phyloP scores from a whole-genome alignment of 2,329 filamentous ascomycete genomes.

The Fusarium solani-melongenae region DNA sequence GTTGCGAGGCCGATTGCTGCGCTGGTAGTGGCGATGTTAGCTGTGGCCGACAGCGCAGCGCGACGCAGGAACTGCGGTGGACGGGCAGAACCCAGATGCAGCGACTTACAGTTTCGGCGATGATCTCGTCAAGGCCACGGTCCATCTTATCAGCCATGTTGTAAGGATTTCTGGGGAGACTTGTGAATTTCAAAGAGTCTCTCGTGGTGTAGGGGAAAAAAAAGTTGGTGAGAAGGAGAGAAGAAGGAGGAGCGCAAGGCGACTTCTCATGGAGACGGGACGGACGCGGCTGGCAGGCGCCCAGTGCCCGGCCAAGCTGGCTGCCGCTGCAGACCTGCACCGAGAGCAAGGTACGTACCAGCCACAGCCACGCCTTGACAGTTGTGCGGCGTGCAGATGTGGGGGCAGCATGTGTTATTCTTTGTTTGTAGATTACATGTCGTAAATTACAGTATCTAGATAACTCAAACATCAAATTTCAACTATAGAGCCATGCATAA shows the following conservation, averaged over 20 bases:
- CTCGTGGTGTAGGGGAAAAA: not conserved
- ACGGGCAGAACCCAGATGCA: slow-evolving; percentile 1
- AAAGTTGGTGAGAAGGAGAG: slow-evolving; percentile 1
- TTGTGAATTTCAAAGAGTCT: not conserved
- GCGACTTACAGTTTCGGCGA: slow-evolving; percentile 59
- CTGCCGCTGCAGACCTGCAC: not conserved
- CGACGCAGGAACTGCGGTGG: slow-evolving; percentile 12
- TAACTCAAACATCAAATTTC: not conserved
- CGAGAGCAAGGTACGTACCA: not conserved
- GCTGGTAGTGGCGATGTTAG: slow-evolving; percentile 39
- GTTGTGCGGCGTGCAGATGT: not conserved
- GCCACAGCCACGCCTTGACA: not conserved
- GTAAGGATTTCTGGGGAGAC: slow-evolving; percentile 5
- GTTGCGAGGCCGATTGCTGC: slow-evolving; percentile 49
- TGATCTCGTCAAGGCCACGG: slow-evolving; percentile 67
- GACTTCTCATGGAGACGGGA: not conserved
- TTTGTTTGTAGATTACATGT: not conserved
- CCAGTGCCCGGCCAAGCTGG: not conserved
- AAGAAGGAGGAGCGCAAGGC: not conserved
- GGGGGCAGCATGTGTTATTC: not conserved
- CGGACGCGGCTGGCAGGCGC: not conserved
- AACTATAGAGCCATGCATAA: not conserved
- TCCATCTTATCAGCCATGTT: slow-evolving; percentile 60
- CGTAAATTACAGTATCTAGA: not conserved
- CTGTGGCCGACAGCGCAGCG: slow-evolving; percentile 21